Evolutionary conservation across 495 filamentous ascomycete species (phyloP), one percentile per base, ranked within the genome.

Genomic region (Penicillium cinerascens): DNA sequence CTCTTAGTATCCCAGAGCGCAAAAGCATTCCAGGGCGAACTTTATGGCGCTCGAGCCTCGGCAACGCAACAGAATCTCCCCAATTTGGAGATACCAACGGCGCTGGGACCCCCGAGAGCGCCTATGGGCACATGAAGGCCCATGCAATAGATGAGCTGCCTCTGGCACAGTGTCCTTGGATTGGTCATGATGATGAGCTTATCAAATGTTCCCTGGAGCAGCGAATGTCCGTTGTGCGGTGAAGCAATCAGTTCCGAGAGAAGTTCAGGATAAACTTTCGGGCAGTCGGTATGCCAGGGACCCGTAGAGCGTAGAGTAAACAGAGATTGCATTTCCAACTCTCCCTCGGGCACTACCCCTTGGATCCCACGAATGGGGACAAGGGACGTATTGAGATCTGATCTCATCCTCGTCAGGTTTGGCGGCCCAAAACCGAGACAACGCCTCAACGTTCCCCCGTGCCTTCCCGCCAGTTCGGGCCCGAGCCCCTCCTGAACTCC

Each of bases 381-480:
- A 3, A 33, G 3, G 29, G 13, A 11, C 10, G 11, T 13, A 33
- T 3, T 33, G 3, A 13, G 29, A 23, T 29, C 27, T 11, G 11
- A 13, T 4, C 9, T 3, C 29, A 33, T n/a, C 10, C 29, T 11
- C 29, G 3, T 33, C 29, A 33, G 10, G 29, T 33, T 33, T 33
- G 29, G 29, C 29, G 29, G 29, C 29, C 29, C 29, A 39, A 20
- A 39, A 17, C 1, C 18, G 37, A 18, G n/a, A 8, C 18, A 39
- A 39, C 18, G 37, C 37, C 27, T 43, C 20, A 18, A 25, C 37
- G 44, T 43, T 53, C 35, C 35, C 18, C 21, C 45, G 51, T 61
- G 40, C 51, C 54, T 58, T 69, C 58, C 61, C 59, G 53, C 27
- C 23, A 44, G 42, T 44, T 36, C 54, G 56, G 56, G 42, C 53